Percentiles rank a stretch among this genome's conserved stretches.
These are phyloP conservation scores for Aspergillus costaricaensis DNA, from an alignment of 2,329 filamentous ascomycete genomes.

Conservation along the genomic window DNA sequence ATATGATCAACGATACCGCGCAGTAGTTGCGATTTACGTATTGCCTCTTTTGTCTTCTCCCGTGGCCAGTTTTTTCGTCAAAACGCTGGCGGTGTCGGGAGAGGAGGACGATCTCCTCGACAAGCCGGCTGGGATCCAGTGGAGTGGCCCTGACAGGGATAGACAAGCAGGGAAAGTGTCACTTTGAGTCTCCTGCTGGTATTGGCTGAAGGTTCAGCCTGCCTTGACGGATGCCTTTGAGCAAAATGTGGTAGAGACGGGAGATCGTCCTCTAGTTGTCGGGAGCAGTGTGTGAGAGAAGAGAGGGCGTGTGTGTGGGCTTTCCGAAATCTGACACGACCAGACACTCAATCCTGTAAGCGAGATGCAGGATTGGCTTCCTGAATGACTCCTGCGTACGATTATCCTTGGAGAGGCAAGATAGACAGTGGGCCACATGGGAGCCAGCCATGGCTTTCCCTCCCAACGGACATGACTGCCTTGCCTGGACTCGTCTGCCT, in stretches of 20 bases:
- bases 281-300: not conserved
- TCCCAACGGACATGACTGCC: not conserved
- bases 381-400: not conserved
- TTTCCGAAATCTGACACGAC: slow-evolving; percentile 2
- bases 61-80: not conserved
- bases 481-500: not conserved
- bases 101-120: not conserved
- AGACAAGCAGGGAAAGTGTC: not conserved
- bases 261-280: slow-evolving; percentile 24
- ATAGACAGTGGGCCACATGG: not conserved
- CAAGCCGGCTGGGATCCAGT: not conserved
- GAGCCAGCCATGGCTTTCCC: not conserved
- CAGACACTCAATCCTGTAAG: not conserved
- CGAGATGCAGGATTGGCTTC: not conserved
- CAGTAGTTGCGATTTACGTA: slow-evolving; percentile 12
- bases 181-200: not conserved
- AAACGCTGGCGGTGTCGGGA: not conserved
- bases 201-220: not conserved
- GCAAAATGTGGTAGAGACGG: slow-evolving; percentile 13
- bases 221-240: slow-evolving; percentile 1
- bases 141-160: not conserved
- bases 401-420: not conserved
- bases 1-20: slow-evolving; percentile 15
- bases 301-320: not conserved
- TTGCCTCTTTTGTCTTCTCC: slow-evolving; percentile 7